Evolutionary conservation across 257 asterid species (phyloP).

Genomic region (Handroanthus guayacan): DNA sequence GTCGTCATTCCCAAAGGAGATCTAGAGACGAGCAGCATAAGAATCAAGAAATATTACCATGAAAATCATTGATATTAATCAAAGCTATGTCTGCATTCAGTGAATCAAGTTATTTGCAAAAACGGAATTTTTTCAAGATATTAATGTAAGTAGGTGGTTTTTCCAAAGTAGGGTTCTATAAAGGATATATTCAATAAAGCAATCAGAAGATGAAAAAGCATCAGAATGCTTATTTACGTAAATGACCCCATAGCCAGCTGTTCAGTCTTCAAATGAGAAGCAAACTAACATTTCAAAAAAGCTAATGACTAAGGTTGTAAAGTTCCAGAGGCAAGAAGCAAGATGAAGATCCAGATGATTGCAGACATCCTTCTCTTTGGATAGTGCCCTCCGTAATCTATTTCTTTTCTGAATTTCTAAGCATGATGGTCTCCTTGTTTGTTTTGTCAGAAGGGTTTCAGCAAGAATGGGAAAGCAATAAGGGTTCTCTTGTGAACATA

Average conservation of each 20-base stretch:
- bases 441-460: constrained; percentile 5
- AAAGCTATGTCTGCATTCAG: constrained; percentile 5
- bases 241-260: neutral
- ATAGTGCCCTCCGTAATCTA: neutral
- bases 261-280: constrained; percentile 18
- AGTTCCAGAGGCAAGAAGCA: neutral
- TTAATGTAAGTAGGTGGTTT: neutral
- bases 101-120: neutral
- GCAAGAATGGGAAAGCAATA: constrained; percentile 21
- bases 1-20: constrained; percentile 56
- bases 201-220: constrained; percentile 21
- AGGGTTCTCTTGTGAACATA: constrained; percentile 12
- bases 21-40: constrained; percentile 47
- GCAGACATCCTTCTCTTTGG: constrained; percentile 20
- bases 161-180: constrained; percentile 8
- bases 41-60: constrained; percentile 5
- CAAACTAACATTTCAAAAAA: constrained; percentile 3
- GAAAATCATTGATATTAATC: neutral
- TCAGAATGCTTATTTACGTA: constrained; percentile 15
- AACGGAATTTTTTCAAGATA: neutral
- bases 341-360: constrained; percentile 8
- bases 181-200: constrained; percentile 15
- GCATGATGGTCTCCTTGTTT: neutral
- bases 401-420: neutral
- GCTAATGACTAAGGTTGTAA: constrained; percentile 12